A percentile compares a stretch with the other conserved stretches of the same genome.
These are phyloP conservation scores for Mycena sp. DNA, from an alignment of 1,284 basidiomycete species.

Conservation along the genomic window DNA sequence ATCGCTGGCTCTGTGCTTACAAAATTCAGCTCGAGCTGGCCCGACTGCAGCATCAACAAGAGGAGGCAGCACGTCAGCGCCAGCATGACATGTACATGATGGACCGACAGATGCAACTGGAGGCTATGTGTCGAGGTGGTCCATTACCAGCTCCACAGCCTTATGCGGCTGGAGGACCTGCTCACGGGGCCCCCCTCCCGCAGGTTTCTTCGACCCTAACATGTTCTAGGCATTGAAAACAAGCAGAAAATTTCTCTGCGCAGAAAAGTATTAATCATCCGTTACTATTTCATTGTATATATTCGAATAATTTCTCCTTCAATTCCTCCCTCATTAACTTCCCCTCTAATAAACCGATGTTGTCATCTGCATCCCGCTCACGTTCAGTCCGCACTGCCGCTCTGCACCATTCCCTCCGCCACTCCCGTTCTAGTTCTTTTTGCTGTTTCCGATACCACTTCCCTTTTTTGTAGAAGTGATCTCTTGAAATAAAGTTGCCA, in stretches of 20 bases:
- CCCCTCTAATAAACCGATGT: slow-evolving; percentile 28
- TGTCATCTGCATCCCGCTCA: slow-evolving; percentile 8
- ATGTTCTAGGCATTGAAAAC: too few species aligned
- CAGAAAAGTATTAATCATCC: neutral
- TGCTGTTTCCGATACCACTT: too few species aligned
- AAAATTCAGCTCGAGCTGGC: slow-evolving; percentile 7
- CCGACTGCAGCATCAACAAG: slow-evolving; percentile 1
- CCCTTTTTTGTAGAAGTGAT: too few species aligned
- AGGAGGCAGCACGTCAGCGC: slow-evolving; percentile 15
- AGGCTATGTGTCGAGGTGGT: neutral
- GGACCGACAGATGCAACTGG: slow-evolving; percentile 21
- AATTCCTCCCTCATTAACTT: slow-evolving; percentile 29
- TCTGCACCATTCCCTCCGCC: too few species aligned
- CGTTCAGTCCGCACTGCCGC: too few species aligned
- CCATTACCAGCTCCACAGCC: neutral
- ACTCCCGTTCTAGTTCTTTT: too few species aligned
- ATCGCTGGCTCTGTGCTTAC: too few species aligned
- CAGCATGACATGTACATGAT: slow-evolving; percentile 24
- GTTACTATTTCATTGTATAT: slow-evolving; percentile 8
- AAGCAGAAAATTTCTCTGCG: neutral
- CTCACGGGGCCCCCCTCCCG: neutral
- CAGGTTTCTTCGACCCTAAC: neutral
- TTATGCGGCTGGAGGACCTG: too few species aligned
- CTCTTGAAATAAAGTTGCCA: too few species aligned
- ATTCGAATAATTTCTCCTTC: slow-evolving; percentile 25